A percentile compares a stretch with the other conserved stretches of the same genome.
Evolutionary conservation across 768 basidiomycete species (phyloP).

Genomic region (Hydnomerulius pinastri): DNA sequence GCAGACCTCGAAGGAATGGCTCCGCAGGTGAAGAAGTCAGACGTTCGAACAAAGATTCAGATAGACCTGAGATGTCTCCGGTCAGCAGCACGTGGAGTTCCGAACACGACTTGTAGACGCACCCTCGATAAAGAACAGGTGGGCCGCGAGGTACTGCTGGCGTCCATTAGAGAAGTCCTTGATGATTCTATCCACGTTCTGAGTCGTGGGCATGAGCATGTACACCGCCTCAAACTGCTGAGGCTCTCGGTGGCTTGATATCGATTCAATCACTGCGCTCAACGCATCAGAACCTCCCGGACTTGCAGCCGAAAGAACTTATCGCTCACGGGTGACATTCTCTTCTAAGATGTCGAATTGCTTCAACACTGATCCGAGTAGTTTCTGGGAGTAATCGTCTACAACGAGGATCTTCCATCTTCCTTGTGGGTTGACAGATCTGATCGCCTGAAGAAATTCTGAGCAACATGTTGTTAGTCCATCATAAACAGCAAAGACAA

Average conservation of each 20-base stretch:
- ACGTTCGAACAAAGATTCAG: slow-evolving; percentile 75
- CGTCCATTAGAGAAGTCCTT: slow-evolving; percentile 70
- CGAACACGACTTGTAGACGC: slow-evolving; percentile 22
- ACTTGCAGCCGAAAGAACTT: not conserved
- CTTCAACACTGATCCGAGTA: slow-evolving; percentile 84
- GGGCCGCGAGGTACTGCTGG: slow-evolving; percentile 79
- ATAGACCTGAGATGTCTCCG: slow-evolving; percentile 53
- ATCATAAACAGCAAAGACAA: not conserved
- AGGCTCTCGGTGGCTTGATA: slow-evolving; percentile 78
- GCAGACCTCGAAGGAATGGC: slow-evolving; percentile 71
- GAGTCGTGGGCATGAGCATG: slow-evolving; percentile 89
- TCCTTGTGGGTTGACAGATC: slow-evolving; percentile 81
- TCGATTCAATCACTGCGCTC: slow-evolving; percentile 83
- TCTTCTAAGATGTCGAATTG: slow-evolving; percentile 94
- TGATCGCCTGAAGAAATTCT: slow-evolving; percentile 89
- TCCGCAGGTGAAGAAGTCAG: slow-evolving; percentile 77
- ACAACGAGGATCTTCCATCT: slow-evolving; percentile 98
- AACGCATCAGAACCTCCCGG: slow-evolving; percentile 10
- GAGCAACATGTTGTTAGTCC: slow-evolving; percentile 9
- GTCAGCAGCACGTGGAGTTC: slow-evolving; percentile 1
- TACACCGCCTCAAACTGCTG: slow-evolving; percentile 93
- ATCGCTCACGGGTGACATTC: slow-evolving; percentile 87
- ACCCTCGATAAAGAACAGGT: slow-evolving; percentile 95
- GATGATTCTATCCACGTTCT: slow-evolving; percentile 91
- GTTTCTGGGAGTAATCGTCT: slow-evolving; percentile 85